Base-by-base conservation (phyloP, 2,329 filamentous ascomycete genomes). In the Penicillium corylophilum region DNA sequence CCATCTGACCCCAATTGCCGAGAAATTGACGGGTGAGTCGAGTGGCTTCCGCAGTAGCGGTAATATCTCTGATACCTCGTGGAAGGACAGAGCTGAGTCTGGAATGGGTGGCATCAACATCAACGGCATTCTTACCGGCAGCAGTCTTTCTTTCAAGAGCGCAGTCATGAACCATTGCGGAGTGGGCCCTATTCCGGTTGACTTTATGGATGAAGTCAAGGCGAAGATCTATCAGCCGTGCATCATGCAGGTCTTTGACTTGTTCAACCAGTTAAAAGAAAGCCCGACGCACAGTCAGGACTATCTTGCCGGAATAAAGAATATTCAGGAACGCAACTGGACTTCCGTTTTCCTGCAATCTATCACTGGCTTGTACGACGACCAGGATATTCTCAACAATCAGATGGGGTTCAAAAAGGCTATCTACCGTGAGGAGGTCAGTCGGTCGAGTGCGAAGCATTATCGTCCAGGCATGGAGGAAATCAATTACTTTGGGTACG, bases 401-500 rank as follows among this genome's bases (percentile, higher is more conserved):
- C 64, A 73, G 20, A 70, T 76, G 55, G 73, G 72, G 0, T 74
- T 75, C 48, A 41, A 64, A 6, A 47, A 66, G 28, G 51, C 59
- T 0, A 61, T 74, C 13, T 59, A 62, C 28, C 65, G 64, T 20
- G 66, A 71, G 31, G 59, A 60, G 16, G 57, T 74, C 7, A 54
- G 53, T 5, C 52, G 63, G n/a, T 48, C 53, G 5, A 48, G 44
- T 1, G 65, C 70, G n/a, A 69, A 67, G 43, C 58, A 70, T 55
- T 75, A 58, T 53, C 70, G 55, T 57, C 51, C 51, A 46, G 64
- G 24, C 45, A 65, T 52, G 57, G 47, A 59, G 38, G 64, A 69
- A 46, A 60, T 69, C 50, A 77, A 77, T 53, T 77, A 77, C 51
- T 77, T 77, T 57, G 75, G 75, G 51, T 75, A 54, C 46, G 64